Percentiles rank a stretch among this genome's conserved stretches.
phyloP scores from a whole-genome alignment of 116 monocot species.

The Iris pallida region DNA sequence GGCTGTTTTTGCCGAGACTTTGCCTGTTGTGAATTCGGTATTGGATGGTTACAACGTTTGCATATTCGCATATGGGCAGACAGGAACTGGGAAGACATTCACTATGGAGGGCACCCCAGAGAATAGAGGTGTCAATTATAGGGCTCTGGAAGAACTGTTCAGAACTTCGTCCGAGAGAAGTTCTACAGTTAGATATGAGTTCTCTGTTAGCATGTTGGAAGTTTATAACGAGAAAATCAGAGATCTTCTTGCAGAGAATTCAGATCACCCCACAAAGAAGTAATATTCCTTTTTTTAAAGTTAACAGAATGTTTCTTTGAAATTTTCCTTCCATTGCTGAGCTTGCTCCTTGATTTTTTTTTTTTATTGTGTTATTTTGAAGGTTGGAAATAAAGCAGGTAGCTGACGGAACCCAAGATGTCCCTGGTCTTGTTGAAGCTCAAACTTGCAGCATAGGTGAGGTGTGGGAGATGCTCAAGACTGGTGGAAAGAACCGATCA shows the following conservation, averaged over 20 bases:
- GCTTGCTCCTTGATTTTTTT: neutral
- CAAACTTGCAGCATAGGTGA: conserved; percentile 40
- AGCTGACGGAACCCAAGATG: conserved; percentile 74
- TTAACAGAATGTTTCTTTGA: neutral
- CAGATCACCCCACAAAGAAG: conserved; percentile 30
- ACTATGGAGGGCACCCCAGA: conserved; percentile 86
- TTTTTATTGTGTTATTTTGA: conserved; percentile 1
- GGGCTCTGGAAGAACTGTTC: conserved; percentile 74
- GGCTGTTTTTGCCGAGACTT: conserved; percentile 58
- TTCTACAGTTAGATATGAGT: conserved; percentile 39
- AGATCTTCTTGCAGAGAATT: conserved; percentile 54
- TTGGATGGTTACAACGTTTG: conserved; percentile 76
- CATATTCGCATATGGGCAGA: conserved; percentile 90
- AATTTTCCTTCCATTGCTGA: neutral
- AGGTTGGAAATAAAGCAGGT: conserved; percentile 88
- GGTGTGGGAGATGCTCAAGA: conserved; percentile 67
- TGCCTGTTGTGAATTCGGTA: conserved; percentile 65
- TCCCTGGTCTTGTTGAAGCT: conserved; percentile 69
- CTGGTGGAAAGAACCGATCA: conserved; percentile 59
- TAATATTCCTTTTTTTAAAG: neutral
- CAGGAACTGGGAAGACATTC: conserved; percentile 88
- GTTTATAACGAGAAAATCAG: conserved; percentile 87
- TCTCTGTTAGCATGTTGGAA: conserved; percentile 72
- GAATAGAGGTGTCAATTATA: conserved; percentile 79
- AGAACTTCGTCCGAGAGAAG: conserved; percentile 36